Conservation (phyloP, 805 yeast genomes). For the Wickerhamiella domercqiae region DNA sequence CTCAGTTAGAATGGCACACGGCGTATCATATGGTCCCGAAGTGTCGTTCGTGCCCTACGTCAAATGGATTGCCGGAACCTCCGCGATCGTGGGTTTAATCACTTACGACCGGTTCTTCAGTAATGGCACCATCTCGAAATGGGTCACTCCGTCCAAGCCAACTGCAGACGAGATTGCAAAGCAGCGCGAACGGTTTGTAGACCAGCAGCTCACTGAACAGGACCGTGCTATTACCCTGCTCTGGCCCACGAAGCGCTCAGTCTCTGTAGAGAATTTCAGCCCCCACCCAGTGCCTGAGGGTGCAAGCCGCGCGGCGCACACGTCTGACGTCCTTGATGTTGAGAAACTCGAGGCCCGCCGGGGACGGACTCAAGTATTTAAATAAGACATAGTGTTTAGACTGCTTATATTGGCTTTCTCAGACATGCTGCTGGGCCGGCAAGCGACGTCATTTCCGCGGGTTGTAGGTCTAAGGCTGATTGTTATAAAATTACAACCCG, state of each 20-base stretch:
- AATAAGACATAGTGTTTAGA: too few species aligned
- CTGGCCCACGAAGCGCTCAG: conserved; percentile 11
- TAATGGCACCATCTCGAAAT: conserved; percentile 15
- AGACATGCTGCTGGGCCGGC: too few species aligned
- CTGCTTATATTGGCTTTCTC: too few species aligned
- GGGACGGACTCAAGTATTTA: conserved; percentile 14
- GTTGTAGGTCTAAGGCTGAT: too few species aligned
- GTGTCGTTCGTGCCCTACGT: conserved; percentile 16
- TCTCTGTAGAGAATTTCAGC: conserved; percentile 11
- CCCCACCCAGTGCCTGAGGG: conserved; percentile 21
- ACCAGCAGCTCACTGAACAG: conserved; percentile 11
- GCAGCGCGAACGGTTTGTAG: conserved; percentile 13
- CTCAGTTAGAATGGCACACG: conserved; percentile 7
- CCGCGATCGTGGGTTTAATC: conserved; percentile 11
- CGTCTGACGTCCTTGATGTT: conserved; percentile 16
- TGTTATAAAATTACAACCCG: too few species aligned
- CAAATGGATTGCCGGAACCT: conserved; percentile 16
- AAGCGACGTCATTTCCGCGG: too few species aligned
- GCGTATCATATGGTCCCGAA: conserved; percentile 16
- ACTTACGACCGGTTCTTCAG: conserved; percentile 18
- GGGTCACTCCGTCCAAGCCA: conserved; percentile 14
- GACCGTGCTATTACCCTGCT: conserved; percentile 14
- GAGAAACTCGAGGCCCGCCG: conserved; percentile 19
- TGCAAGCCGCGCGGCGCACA: conserved; percentile 17
- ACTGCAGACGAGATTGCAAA: conserved; percentile 10